A percentile compares a stretch with the other conserved stretches of the same genome.
These are phyloP conservation scores for Blastobotrys muscicola DNA, from an alignment of 805 yeast species.

Conservation along the genomic window DNA sequence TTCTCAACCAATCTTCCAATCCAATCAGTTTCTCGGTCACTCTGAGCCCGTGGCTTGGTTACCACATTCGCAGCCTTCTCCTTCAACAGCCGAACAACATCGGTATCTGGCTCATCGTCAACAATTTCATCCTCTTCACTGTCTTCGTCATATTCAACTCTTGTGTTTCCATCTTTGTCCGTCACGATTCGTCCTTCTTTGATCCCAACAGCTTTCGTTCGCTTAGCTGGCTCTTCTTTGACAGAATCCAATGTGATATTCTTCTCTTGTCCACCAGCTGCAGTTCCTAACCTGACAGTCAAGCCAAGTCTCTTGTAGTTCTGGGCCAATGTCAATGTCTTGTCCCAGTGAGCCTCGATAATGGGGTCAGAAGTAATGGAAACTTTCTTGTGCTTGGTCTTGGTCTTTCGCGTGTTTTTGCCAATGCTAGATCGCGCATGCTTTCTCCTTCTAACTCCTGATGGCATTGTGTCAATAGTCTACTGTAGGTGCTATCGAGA, in stretches of 20 bases:
- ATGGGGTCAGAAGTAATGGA: slow-evolving; percentile 66
- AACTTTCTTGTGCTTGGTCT: slow-evolving; percentile 60
- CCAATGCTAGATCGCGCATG: slow-evolving; percentile 61
- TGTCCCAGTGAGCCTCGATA: slow-evolving; percentile 88
- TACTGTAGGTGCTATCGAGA: not conserved
- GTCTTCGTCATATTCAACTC: slow-evolving; percentile 42
- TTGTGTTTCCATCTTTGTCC: slow-evolving; percentile 60
- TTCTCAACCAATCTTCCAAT: slow-evolving; percentile 51
- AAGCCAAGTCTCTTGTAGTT: slow-evolving; percentile 81
- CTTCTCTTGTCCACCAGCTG: slow-evolving; percentile 77
- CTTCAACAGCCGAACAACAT: slow-evolving; percentile 63
- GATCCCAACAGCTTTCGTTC: slow-evolving; percentile 5
- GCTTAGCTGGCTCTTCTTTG: slow-evolving; percentile 27
- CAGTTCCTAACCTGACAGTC: slow-evolving; percentile 49
- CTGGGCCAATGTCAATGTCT: slow-evolving; percentile 66
- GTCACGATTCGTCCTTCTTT: slow-evolving; percentile 61
- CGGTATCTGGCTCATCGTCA: slow-evolving; percentile 29
- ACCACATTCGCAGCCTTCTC: slow-evolving; percentile 39
- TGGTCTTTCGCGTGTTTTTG: slow-evolving; percentile 59
- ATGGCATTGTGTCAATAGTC: not conserved
- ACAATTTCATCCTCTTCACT: slow-evolving; percentile 17
- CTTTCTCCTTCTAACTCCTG: slow-evolving; percentile 72
- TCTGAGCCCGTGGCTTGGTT: slow-evolving; percentile 44
- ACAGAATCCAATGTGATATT: slow-evolving; percentile 28
- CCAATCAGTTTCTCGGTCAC: slow-evolving; percentile 74